phyloP scores from a whole-genome alignment of 2,329 filamentous ascomycete genomes.

The Diaporthe caulivora region DNA sequence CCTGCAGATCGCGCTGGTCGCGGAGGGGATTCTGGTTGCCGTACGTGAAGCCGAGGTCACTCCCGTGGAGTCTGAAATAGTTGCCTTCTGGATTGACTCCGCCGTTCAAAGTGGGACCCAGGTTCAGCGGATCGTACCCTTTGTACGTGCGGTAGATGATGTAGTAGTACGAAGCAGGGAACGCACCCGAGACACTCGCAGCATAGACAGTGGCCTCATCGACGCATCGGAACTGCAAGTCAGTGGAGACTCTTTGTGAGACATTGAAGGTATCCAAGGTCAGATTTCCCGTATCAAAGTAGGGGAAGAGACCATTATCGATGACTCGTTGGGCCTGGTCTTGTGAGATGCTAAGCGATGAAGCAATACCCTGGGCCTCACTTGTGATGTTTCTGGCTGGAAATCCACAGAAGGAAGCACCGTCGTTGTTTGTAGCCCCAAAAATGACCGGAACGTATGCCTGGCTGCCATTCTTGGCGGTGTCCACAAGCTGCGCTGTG shows the following conservation, averaged over 20 bases:
- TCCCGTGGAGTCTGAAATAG: constrained; percentile 36
- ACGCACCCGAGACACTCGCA: constrained; percentile 41
- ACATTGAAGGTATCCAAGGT: constrained; percentile 69
- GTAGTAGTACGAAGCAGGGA: constrained; percentile 38
- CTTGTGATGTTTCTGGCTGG: constrained; percentile 56
- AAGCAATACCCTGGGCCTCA: constrained; percentile 56
- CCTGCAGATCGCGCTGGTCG: constrained; percentile 32
- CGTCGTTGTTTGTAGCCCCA: constrained; percentile 61
- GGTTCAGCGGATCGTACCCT: constrained; percentile 32
- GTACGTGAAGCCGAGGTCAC: constrained; percentile 36
- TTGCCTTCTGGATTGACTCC: constrained; percentile 27
- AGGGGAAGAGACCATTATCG: constrained; percentile 61
- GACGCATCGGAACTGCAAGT: constrained; percentile 66
- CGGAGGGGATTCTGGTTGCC: constrained; percentile 34
- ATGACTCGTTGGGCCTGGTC: constrained; percentile 56
- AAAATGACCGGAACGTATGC: constrained; percentile 66
- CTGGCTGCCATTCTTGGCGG: constrained; percentile 55
- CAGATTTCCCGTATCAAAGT: constrained; percentile 60
- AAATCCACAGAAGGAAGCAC: constrained; percentile 62
- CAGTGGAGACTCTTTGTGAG: constrained; percentile 63
- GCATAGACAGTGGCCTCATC: constrained; percentile 68
- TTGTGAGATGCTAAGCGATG: constrained; percentile 58
- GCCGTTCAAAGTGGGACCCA: constrained; percentile 29
- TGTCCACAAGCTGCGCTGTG: constrained; percentile 59
- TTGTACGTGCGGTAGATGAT: constrained; percentile 33